Percentiles rank a stretch among this genome's conserved stretches.
Evolutionary conservation across 495 filamentous ascomycete genomes (phyloP).

Genomic region (Neurospora sp.): DNA sequence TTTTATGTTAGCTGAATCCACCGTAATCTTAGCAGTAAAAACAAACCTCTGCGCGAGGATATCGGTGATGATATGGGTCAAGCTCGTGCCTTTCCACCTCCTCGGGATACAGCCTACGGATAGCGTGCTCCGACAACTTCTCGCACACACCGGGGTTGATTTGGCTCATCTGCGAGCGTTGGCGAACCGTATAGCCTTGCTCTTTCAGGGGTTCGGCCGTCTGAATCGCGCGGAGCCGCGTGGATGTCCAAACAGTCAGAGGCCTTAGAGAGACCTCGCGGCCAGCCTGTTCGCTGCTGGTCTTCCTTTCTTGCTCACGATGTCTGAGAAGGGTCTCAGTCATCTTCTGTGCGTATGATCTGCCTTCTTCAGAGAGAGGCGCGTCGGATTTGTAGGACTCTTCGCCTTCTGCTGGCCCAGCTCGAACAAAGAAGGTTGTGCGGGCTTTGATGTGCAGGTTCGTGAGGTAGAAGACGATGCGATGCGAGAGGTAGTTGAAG

Average conservation of each 20-base stretch:
- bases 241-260: conserved; percentile 90
- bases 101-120: conserved; percentile 71
- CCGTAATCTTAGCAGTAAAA: not conserved
- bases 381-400: conserved; percentile 88
- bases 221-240: conserved; percentile 77
- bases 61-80: conserved; percentile 96
- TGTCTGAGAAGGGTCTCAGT: conserved; percentile 70
- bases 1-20: conserved; percentile 4
- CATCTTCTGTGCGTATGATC: conserved; percentile 83
- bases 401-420: conserved; percentile 58
- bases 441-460: conserved; percentile 94
- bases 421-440: conserved; percentile 86
- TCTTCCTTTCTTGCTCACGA: conserved; percentile 68
- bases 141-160: conserved; percentile 95
- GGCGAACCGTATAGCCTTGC: conserved; percentile 72
- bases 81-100: conserved; percentile 88
- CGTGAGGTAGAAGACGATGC: conserved; percentile 95
- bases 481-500: conserved; percentile 89
- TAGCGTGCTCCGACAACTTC: conserved; percentile 67
- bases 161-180: conserved; percentile 91
- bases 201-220: conserved; percentile 74
- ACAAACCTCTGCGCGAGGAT: conserved; percentile 84
- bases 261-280: conserved; percentile 60
- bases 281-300: conserved; percentile 57
- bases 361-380: conserved; percentile 69